phyloP scores from a whole-genome alignment of 2,329 filamentous ascomycete species.

The Knoxdaviesia proteae region DNA sequence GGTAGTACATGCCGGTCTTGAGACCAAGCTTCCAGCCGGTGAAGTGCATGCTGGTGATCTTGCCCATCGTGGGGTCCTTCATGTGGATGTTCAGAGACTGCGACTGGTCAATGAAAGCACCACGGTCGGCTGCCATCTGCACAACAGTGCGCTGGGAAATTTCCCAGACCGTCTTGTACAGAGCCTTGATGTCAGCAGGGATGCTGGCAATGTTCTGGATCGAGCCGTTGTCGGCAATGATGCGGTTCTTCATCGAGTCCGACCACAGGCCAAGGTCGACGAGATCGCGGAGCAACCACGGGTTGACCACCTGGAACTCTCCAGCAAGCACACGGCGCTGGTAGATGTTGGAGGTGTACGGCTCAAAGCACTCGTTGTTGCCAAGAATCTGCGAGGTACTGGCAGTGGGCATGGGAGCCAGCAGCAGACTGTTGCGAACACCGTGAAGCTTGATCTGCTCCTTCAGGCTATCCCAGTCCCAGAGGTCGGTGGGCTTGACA shows the following conservation, averaged over 20 bases:
- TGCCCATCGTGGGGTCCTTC: conserved; percentile 98
- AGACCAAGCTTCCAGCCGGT: conserved; percentile 96
- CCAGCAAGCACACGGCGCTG: conserved; percentile 92
- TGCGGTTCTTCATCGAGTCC: conserved; percentile 99
- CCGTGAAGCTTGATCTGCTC: conserved; percentile 81
- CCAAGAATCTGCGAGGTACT: conserved; percentile 94
- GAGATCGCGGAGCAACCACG: conserved; percentile 93
- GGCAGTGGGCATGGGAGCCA: conserved; percentile 95
- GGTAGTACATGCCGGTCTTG: conserved; percentile 99
- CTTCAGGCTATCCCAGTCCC: conserved; percentile 87
- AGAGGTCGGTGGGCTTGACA: conserved; percentile 78
- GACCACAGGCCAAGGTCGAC: conserved; percentile 98
- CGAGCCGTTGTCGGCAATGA: conserved; percentile 90
- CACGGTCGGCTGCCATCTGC: conserved; percentile 95
- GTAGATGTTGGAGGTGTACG: conserved; percentile 99
- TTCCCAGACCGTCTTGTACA: conserved; percentile 99
- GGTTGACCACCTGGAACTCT: conserved; percentile 99
- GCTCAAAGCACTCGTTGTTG: conserved; percentile 99
- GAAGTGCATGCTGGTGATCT: conserved; percentile 99
- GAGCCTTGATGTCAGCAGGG: conserved; percentile 78
- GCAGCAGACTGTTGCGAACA: conserved; percentile 82
- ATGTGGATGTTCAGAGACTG: conserved; percentile 99
- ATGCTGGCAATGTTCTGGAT: conserved; percentile 97
- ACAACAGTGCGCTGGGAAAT: conserved; percentile 90
- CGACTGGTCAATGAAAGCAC: conserved; percentile 96